A percentile compares a stretch with the other conserved stretches of the same genome.
These are phyloP conservation scores for Lanzia echinophila DNA, from an alignment of 2,329 filamentous ascomycete genomes.

Conservation along the genomic window DNA sequence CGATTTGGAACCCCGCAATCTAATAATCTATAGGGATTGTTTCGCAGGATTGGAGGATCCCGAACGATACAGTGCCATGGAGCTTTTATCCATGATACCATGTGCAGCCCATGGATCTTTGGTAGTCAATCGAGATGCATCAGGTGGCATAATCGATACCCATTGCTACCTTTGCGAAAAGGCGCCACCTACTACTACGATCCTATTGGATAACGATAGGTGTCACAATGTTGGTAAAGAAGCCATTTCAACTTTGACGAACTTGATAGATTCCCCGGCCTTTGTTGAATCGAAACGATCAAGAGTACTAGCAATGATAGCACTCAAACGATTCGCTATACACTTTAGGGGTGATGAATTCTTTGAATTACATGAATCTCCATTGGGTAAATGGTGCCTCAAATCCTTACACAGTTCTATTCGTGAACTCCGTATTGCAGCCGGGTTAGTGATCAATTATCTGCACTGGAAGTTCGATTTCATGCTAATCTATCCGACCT, in stretches of 20 bases:
- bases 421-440: constrained; percentile 76
- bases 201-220: constrained; percentile 13
- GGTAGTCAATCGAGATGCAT: constrained; percentile 20
- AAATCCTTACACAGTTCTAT: constrained; percentile 76
- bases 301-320: constrained; percentile 64
- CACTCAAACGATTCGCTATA: constrained; percentile 60
- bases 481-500: constrained; percentile 15
- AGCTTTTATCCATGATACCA: constrained; percentile 48
- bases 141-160: constrained; percentile 22
- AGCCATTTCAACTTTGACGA: constrained; percentile 40
- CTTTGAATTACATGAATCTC: constrained; percentile 60
- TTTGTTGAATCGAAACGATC: constrained; percentile 52
- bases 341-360: constrained; percentile 56
- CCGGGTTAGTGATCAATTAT: constrained; percentile 44
- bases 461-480: neutral
- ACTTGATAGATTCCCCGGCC: constrained; percentile 35
- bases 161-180: constrained; percentile 29
- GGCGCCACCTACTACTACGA: constrained; percentile 10
- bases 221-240: constrained; percentile 29
- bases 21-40: constrained; percentile 22
- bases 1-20: neutral
- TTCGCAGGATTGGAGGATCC: constrained; percentile 43
- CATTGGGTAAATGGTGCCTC: constrained; percentile 73
- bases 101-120: constrained; percentile 49
- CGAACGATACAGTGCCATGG: constrained; percentile 46